phyloP scores from a whole-genome alignment of 495 filamentous ascomycete genomes.

The Pseudevernia furfuracea region DNA sequence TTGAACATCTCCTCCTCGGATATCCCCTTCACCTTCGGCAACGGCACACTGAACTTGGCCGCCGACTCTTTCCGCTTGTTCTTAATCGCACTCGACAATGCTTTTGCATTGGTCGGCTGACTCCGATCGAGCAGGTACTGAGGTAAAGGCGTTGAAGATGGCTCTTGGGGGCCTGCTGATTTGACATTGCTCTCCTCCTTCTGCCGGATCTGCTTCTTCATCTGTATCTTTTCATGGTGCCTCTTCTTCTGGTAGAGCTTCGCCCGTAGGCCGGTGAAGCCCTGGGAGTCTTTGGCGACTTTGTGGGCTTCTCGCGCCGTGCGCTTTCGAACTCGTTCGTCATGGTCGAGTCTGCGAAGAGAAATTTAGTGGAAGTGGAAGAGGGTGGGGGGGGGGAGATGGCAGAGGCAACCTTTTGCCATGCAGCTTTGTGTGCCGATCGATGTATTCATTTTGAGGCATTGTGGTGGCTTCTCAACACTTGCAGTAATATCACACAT shows the following conservation, averaged over 20 bases:
- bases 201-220: conserved; percentile 90
- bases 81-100: conserved; percentile 75
- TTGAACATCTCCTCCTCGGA: conserved; percentile 98
- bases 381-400: not conserved
- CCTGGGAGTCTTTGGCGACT: conserved; percentile 79
- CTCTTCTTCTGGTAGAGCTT: conserved; percentile 94
- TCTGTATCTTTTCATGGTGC: conserved; percentile 96
- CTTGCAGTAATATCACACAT: not conserved
- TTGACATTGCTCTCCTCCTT: conserved; percentile 95
- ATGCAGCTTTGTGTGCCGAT: conserved; percentile 75
- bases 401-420: conserved; percentile 47
- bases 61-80: conserved; percentile 86
- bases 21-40: conserved; percentile 92
- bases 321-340: conserved; percentile 84
- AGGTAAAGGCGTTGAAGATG: conserved; percentile 65
- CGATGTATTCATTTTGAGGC: conserved; percentile 58
- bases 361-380: conserved; percentile 16
- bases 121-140: conserved; percentile 85
- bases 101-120: conserved; percentile 82
- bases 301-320: conserved; percentile 81
- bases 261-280: conserved; percentile 79
- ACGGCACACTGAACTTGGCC: conserved; percentile 87
- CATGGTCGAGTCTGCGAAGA: conserved; percentile 60
- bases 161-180: conserved; percentile 67
- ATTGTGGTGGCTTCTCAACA: not conserved